These are phyloP conservation scores for Heteromeles arbutifolia DNA, from an alignment of 306 rosid species.

Conservation along the genomic window DNA sequence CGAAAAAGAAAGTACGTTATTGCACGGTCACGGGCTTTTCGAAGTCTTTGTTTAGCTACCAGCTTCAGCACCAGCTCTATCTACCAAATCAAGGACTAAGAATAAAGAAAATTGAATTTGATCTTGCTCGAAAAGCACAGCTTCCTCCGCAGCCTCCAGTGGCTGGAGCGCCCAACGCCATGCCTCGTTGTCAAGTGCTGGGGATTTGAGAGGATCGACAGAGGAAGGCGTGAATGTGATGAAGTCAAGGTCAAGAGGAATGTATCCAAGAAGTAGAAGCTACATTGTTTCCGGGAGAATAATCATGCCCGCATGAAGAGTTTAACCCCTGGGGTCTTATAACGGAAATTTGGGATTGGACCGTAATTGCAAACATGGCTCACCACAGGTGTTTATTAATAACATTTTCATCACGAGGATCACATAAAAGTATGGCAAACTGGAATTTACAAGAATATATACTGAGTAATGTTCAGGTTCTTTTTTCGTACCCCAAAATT, in stretches of 20 bases:
- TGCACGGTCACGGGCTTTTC: no score
- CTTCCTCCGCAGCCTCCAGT: not conserved
- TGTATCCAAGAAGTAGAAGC: slow-evolving; percentile 44
- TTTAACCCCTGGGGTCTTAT: no score
- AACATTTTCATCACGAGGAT: no score
- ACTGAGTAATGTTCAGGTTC: not conserved
- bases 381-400: not conserved
- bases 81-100: slow-evolving; percentile 5
- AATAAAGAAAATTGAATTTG: not conserved
- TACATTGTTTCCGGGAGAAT: slow-evolving; percentile 22
- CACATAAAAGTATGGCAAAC: not conserved
- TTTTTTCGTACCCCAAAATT: not conserved
- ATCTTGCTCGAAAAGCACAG: not conserved
- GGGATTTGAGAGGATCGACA: slow-evolving; percentile 53
- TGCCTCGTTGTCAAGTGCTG: slow-evolving; percentile 14
- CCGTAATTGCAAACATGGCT: no score
- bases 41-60: not conserved
- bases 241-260: slow-evolving; percentile 12
- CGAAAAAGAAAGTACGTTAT: not conserved
- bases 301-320: no score
- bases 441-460: not conserved
- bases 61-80: slow-evolving; percentile 29
- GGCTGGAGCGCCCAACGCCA: not conserved
- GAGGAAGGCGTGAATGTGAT: slow-evolving; percentile 37
- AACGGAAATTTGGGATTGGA: no score